Percentiles rank a stretch among this genome's conserved stretches.
Conservation (phyloP, 2,329 filamentous ascomycete species). For the Ophiocordyceps sinensis region DNA sequence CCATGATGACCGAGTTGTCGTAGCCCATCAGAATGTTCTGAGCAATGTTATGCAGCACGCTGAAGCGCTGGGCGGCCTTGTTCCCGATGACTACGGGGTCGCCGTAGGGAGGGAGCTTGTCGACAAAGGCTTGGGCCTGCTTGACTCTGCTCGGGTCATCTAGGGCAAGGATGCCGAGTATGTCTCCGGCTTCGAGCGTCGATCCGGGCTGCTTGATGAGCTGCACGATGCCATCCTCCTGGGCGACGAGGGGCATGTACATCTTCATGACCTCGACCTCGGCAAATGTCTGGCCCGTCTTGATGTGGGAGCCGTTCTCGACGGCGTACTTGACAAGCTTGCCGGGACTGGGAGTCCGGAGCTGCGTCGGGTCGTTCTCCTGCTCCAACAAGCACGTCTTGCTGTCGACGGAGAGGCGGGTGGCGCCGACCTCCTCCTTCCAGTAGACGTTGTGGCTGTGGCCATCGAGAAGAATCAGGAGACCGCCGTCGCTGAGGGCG, state of each 20-base stretch:
- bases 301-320: slow-evolving; percentile 87
- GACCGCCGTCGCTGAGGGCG: slow-evolving; percentile 82
- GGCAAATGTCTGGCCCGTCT: slow-evolving; percentile 82
- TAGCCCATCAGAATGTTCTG: slow-evolving; percentile 83
- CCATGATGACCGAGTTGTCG: slow-evolving; percentile 97
- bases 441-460: slow-evolving; percentile 98
- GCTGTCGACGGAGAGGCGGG: slow-evolving; percentile 88
- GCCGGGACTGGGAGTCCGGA: slow-evolving; percentile 85
- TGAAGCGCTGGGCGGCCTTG: slow-evolving; percentile 84
- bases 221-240: slow-evolving; percentile 92
- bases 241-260: slow-evolving; percentile 96
- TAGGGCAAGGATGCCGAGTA: slow-evolving; percentile 89
- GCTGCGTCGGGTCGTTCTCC: slow-evolving; percentile 96
- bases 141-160: slow-evolving; percentile 95
- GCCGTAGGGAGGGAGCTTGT: slow-evolving; percentile 76
- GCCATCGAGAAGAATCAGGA: slow-evolving; percentile 79
- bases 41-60: slow-evolving; percentile 61
- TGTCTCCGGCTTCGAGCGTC: slow-evolving; percentile 95
- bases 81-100: slow-evolving; percentile 74
- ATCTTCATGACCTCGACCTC: slow-evolving; percentile 99
- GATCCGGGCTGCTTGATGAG: slow-evolving; percentile 98
- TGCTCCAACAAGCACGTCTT: slow-evolving; percentile 97
- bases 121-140: slow-evolving; percentile 86
- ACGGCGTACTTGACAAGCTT: slow-evolving; percentile 98
- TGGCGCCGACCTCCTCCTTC: slow-evolving; percentile 97